Base-by-base conservation (phyloP, 176 grass and related monocot species). In the Alloteropsis semialata region DNA sequence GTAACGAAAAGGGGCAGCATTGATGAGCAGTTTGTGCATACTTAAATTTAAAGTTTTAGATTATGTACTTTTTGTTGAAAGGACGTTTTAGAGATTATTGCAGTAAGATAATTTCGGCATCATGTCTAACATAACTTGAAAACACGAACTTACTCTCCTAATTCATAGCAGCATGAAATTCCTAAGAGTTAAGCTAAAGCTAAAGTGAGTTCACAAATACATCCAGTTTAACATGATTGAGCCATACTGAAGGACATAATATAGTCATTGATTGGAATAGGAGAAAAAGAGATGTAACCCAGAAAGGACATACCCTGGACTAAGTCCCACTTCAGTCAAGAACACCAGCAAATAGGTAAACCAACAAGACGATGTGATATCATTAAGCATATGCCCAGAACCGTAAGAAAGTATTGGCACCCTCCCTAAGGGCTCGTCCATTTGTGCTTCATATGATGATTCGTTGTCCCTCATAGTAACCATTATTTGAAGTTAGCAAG, bases 331-430 rank as follows among this genome's bases (percentile, higher is more conserved):
- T 75, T 99, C 93, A 4, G 89, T 94, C 77, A 99, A 88, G 80
- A 99, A 99, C 22, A 96, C 78, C 50, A 99, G 84, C 64, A 96
- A 81, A 92, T 94, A 99, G 42, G 96, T 99, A 82, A 99, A 96
- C 96, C 93, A 96, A 79, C 96, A 99, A 28, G 93, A 90, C 25
- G 96, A 93, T 59, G 96, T 99, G 76, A 96, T 99, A 53, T 99
- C 96, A 85, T 99, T 99, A 78, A 99, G 87, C 93, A 99, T 99
- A 90, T 99, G 96, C 64, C 96, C 93, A 54, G 91, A 86, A 57
- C 96, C 96, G 59, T 99, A 99, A 29, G 93, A 96, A 75, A 99
- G 83, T 82, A 91, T 81, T 6, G 89, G 25, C 37, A 91, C 81
- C 79, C 96, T 93, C 39, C 85, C 91, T 67, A 99, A 83, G 45